A percentile compares a stretch with the other conserved stretches of the same genome.
Evolutionary conservation across 805 yeast species (phyloP).

Genomic region (Wickerhamomyces pijperi): DNA sequence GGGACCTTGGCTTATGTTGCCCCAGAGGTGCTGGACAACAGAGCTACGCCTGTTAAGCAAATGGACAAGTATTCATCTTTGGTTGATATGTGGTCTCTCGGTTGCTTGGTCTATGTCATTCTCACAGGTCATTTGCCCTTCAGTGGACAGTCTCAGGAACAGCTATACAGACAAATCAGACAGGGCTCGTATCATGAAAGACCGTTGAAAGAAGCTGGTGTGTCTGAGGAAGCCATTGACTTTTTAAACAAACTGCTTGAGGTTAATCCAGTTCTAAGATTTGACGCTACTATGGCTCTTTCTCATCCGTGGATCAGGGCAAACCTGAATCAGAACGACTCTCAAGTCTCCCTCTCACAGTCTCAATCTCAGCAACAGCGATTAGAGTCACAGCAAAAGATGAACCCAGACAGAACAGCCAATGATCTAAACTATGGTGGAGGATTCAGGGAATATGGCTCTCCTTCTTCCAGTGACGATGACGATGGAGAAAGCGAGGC

Average conservation of each 20-base stretch:
- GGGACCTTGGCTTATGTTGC: slow-evolving; percentile 97
- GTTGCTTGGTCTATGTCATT: slow-evolving; percentile 86
- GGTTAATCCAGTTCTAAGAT: slow-evolving; percentile 63
- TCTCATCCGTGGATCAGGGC: slow-evolving; percentile 67
- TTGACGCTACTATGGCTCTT: slow-evolving; percentile 68
- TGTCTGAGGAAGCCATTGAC: slow-evolving; percentile 59
- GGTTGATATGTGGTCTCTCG: slow-evolving; percentile 97
- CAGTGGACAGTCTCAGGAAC: slow-evolving; percentile 85
- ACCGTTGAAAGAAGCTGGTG: slow-evolving; percentile 53
- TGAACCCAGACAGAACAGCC: slow-evolving; percentile 5
- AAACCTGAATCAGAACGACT: slow-evolving; percentile 9
- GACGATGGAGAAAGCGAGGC: no score
- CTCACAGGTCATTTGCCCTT: slow-evolving; percentile 91
- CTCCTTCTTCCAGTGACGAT: no score
- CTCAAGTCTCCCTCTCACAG: slow-evolving; percentile 52
- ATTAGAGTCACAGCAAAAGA: slow-evolving; percentile 23
- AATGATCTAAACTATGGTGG: no score
- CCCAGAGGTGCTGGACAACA: slow-evolving; percentile 67
- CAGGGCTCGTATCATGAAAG: slow-evolving; percentile 73
- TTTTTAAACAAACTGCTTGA: slow-evolving; percentile 64
- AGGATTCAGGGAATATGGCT: no score
- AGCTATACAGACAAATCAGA: slow-evolving; percentile 64
- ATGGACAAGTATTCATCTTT: slow-evolving; percentile 56
- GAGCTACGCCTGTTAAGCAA: slow-evolving; percentile 17
- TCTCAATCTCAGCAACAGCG: slow-evolving; percentile 57